phyloP scores from a whole-genome alignment of 768 basidiomycete species.

The Suillus luteus region DNA sequence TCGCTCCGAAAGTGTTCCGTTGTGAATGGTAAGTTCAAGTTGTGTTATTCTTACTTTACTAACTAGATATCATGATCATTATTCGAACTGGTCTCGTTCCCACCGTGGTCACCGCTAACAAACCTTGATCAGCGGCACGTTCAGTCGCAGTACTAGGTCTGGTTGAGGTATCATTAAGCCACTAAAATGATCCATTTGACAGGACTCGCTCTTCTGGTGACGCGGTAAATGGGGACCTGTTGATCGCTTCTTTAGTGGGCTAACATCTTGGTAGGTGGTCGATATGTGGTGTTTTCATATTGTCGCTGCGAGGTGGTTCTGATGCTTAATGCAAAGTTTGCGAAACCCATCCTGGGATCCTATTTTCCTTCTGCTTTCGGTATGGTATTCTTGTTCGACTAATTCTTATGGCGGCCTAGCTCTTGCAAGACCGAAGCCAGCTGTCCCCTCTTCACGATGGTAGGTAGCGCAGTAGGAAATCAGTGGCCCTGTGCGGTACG shows the following conservation, averaged over 20 bases:
- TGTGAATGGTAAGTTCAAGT: neutral
- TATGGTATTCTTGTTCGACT: constrained; percentile 18
- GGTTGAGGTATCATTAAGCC: neutral
- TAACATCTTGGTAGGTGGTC: constrained; percentile 35
- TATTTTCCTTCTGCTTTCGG: constrained; percentile 21
- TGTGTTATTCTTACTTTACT: neutral
- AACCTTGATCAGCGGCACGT: constrained; percentile 1
- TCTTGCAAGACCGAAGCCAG: neutral
- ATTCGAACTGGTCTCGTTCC: neutral
- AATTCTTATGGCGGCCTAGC: constrained; percentile 15
- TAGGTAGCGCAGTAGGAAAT: constrained; percentile 29
- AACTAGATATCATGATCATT: no score
- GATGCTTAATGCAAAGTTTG: constrained; percentile 16
- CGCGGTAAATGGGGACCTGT: constrained; percentile 20
- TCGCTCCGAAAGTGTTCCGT: neutral
- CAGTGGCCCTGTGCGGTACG: constrained; percentile 26
- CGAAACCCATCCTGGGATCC: constrained; percentile 19
- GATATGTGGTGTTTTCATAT: constrained; percentile 21
- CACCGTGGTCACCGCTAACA: neutral
- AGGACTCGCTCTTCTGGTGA: constrained; percentile 10
- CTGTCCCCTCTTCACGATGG: neutral
- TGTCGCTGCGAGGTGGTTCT: neutral
- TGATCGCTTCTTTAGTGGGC: constrained; percentile 38
- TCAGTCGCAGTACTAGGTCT: neutral
- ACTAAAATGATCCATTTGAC: constrained; percentile 19